Base-by-base conservation (phyloP, 2,329 filamentous ascomycete genomes). In the Cytospora chrysosperma region DNA sequence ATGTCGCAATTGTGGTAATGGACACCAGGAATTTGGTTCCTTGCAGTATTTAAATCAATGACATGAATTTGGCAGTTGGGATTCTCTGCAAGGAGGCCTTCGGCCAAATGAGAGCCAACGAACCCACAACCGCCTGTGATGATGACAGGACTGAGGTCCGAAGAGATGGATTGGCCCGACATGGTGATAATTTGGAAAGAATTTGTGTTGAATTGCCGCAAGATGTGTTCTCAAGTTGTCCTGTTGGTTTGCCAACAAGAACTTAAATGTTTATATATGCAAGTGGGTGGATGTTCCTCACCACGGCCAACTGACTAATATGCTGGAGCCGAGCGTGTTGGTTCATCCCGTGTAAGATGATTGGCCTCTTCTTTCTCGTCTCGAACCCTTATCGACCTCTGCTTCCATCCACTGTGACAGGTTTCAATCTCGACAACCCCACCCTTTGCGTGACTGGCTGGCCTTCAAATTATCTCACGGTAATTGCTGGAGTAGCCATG, bases 61-160 rank as follows among this genome's bases (percentile, higher is more conserved):
- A 66, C 63, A 55, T 67, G 59, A 32, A 67, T 62, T 24, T 43
- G 21, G 50, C 50, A 62, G 9, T 50, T 52, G 10, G 67, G 59
- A 13, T 64, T 55, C 27, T 59, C 50, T 30, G 56, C 61, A 50
- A 66, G 65, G 7, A 68, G 34, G 37, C 56, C 64, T 21, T 56
- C 55, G 26, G 59, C 64, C 24, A 67, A 40, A 55, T 68, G 67
- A 47, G 59, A 67, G 30, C 65, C 67, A 28, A 67, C 61, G 61
- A 68, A 68, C 32, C 67, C 67, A 52, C 67, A 67, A 15, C 61
- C 67, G 24, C 67, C 67, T 2, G 67, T 68, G 37, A 67, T 61
- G 21, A 68, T 53, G 32, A 64, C 59, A 37, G 67, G 62, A 28
- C 67, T 55, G 32, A 68, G 62, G 40, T 21, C 40, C 30, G 49